Evolutionary conservation across 2,329 filamentous ascomycete genomes (phyloP), one percentile per base, ranked within the genome.

Genomic region (Ophiostoma australiae): DNA sequence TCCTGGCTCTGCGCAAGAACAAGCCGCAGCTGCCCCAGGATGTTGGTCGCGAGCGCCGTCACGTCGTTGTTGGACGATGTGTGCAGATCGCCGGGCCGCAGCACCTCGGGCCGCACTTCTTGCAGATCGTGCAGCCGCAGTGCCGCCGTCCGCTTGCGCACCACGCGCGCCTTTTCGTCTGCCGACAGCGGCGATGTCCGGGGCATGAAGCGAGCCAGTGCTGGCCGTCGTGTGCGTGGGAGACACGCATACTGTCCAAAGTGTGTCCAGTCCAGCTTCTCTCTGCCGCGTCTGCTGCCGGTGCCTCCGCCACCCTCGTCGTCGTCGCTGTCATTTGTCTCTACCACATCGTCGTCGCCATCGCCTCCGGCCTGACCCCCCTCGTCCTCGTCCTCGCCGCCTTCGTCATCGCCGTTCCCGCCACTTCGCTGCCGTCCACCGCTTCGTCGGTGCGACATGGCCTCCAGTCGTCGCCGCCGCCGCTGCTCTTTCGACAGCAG

Each of bases 201-300:
- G 0, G 97, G 87, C 7, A 99, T 85, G 76, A 97, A 97, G 1
- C 92, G 90, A 0, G 92, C 88, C 3, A 95, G 84, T 0, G 91
- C 87, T 0, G 94, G 94, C 13, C 94, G 88, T 33, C 85, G 82
- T 72, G 91, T 91, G 76, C 87, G 83, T 0, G 90, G 91, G 70
- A 94, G 84, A 76, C 91, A 93, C 0, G 92, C 93, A 72, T 88
- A 87, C 15, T 87, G 87, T 2, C 95, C 95, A 3, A 98, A 84
- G 76, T 93, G 87, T 58, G 89, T 87, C 95, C 95, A 99, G 77
- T 96, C 92, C 77, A 94, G 85, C 76, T 89, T 88, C 74, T 95
- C 92, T 11, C 90, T 91, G 70, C 90, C 86, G 44, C 91, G 88
- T 1, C 84, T 86, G 1, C 87, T 89, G 87, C 13, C 86, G 10